Conservation (phyloP, 2,329 filamentous ascomycete species). For the Colletotrichum sp. region DNA sequence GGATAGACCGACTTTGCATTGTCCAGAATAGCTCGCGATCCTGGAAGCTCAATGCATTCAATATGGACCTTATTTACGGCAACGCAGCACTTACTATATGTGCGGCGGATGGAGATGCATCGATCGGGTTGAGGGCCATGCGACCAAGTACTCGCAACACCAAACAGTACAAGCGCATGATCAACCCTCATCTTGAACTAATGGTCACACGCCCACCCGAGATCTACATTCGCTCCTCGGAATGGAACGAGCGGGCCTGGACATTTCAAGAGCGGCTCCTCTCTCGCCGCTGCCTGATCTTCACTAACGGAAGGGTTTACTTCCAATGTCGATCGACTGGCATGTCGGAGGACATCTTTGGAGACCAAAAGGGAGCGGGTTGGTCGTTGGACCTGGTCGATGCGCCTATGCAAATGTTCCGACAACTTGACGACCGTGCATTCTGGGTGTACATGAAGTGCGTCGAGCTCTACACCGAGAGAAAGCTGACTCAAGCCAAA, state of each 20-base stretch:
- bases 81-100: constrained; percentile 49
- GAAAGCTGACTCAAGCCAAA: constrained; percentile 26
- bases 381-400: constrained; percentile 34
- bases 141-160: constrained; percentile 17
- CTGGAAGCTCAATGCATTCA: constrained; percentile 33
- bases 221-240: constrained; percentile 32
- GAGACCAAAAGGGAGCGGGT: constrained; percentile 25
- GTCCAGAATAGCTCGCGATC: constrained; percentile 20
- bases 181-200: constrained; percentile 38
- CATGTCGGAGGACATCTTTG: constrained; percentile 33
- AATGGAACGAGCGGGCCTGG: constrained; percentile 46
- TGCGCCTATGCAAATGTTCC: constrained; percentile 30
- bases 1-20: constrained; percentile 23
- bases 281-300: constrained; percentile 46
- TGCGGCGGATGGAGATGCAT: constrained; percentile 31
- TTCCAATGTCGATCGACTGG: constrained; percentile 31
- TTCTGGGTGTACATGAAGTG: constrained; percentile 34
- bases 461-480: constrained; percentile 31
- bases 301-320: constrained; percentile 34
- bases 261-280: constrained; percentile 47
- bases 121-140: constrained; percentile 27
- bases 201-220: constrained; percentile 29
- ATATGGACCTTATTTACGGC: constrained; percentile 50
- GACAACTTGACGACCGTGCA: constrained; percentile 27
- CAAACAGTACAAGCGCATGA: constrained; percentile 33